A percentile compares a stretch with the other conserved stretches of the same genome.
These are phyloP conservation scores for Anisodus acutangulus DNA, from an alignment of 257 asterid genomes.

Conservation along the genomic window DNA sequence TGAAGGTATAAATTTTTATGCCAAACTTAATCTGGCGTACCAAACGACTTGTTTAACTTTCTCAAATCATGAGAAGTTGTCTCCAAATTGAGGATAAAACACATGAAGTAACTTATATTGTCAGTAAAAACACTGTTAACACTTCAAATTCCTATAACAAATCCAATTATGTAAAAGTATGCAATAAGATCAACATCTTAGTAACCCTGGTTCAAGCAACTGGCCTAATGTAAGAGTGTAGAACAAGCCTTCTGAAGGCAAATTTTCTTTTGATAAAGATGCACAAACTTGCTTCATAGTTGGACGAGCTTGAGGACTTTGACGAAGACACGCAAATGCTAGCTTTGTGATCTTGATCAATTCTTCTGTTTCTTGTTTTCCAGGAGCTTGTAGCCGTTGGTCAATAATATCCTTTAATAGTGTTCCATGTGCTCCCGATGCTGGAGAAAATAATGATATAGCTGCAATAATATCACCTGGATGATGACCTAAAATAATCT, in stretches of 20 bases:
- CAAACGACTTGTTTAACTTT: not conserved
- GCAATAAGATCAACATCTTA: slow-evolving; percentile 2
- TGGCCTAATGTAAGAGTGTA: slow-evolving; percentile 28
- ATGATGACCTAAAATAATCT: slow-evolving; percentile 48
- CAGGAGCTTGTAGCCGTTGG: slow-evolving; percentile 35
- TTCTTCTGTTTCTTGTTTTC: slow-evolving; percentile 34
- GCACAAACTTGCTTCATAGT: slow-evolving; percentile 38
- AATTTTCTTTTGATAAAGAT: slow-evolving; percentile 31
- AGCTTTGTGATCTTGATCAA: slow-evolving; percentile 31
- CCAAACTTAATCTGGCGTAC: too few species aligned
- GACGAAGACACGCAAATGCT: slow-evolving; percentile 35
- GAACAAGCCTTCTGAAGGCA: slow-evolving; percentile 15
- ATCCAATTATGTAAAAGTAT: not conserved
- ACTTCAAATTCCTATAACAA: not conserved
- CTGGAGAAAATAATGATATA: not conserved
- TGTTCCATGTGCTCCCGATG: not conserved
- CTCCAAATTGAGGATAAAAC: not conserved
- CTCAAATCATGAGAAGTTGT: not conserved
- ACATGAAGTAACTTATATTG: not conserved
- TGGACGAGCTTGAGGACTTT: slow-evolving; percentile 40
- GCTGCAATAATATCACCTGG: slow-evolving; percentile 39
- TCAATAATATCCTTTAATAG: slow-evolving; percentile 37
- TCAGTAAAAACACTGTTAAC: not conserved
- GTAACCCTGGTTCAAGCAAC: slow-evolving; percentile 21
- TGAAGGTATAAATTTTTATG: too few species aligned